A percentile compares a stretch with the other conserved stretches of the same genome.
phyloP scores from a whole-genome alignment of 2,329 filamentous ascomycete species.

The Aureobasidium subglaciale region DNA sequence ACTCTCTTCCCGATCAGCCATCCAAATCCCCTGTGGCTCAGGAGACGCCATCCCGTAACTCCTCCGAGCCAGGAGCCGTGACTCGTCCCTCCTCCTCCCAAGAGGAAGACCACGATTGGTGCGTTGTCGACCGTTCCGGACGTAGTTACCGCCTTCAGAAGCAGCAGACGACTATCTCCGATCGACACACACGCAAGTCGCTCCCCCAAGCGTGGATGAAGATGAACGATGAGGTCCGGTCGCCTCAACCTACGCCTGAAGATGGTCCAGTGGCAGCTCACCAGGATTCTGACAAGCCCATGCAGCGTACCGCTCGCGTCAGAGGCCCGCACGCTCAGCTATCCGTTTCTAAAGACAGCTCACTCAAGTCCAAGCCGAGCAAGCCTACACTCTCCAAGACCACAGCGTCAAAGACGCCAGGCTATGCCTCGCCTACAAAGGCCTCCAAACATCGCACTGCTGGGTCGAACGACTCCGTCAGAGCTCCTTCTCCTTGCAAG shows the following conservation, averaged over 20 bases:
- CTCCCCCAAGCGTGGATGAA: conserved; percentile 25
- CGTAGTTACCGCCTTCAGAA: neutral
- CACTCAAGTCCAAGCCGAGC: conserved; percentile 11
- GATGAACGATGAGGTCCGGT: neutral
- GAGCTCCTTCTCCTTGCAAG: conserved; percentile 3
- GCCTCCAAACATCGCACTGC: conserved; percentile 5
- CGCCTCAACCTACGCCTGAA: neutral
- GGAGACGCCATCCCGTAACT: neutral
- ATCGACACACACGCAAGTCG: conserved; percentile 22
- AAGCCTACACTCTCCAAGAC: conserved; percentile 3
- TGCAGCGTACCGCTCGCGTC: neutral
- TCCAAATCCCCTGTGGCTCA: neutral
- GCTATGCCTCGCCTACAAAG: conserved; percentile 12
- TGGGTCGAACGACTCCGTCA: neutral
- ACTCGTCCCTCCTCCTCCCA: neutral
- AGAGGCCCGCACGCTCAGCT: neutral
- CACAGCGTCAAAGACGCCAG: neutral
- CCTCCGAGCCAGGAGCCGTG: neutral
- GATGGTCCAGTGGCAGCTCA: neutral
- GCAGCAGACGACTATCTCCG: conserved; percentile 9
- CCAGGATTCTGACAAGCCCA: neutral
- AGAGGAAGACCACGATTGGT: neutral
- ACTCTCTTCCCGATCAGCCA: neutral
- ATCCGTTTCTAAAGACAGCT: neutral
- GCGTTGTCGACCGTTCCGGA: neutral